Evolutionary conservation across 768 basidiomycete genomes (phyloP).

Genomic region (Lentinula aciculospora): DNA sequence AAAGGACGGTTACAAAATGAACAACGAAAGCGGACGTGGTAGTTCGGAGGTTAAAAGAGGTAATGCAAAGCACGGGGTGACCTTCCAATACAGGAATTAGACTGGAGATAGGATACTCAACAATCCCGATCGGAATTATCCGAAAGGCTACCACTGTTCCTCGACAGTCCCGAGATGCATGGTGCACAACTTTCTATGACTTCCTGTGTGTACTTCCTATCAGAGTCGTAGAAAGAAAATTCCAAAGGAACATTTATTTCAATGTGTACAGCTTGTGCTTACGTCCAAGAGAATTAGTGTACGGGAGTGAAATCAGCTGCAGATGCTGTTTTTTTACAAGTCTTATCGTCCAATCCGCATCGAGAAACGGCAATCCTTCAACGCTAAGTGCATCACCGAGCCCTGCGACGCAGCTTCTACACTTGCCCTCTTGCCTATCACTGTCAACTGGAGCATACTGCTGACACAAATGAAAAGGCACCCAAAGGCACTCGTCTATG

Average conservation of each 20-base stretch:
- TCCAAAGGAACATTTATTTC: not conserved
- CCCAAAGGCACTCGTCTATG: no score
- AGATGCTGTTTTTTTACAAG: not conserved
- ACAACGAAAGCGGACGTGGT: not conserved
- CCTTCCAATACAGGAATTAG: not conserved
- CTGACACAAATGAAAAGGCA: no score
- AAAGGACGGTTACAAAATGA: not conserved
- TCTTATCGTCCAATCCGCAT: conserved; percentile 2
- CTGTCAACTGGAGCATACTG: no score
- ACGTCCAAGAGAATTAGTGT: not conserved
- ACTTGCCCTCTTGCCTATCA: no score
- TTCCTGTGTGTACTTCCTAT: not conserved
- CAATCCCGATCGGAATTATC: not conserved
- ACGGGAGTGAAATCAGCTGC: not conserved
- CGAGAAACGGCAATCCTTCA: not conserved
- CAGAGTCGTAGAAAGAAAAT: not conserved
- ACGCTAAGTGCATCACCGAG: not conserved
- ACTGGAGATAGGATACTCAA: not conserved
- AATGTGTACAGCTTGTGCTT: not conserved
- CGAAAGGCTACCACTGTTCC: not conserved
- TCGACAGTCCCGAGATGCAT: not conserved
- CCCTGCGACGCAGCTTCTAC: no score
- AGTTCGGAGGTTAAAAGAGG: no score
- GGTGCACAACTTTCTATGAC: not conserved
- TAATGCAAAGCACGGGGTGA: not conserved